Evolutionary conservation across 140 eudicot genomes (phyloP), one percentile per base, ranked within the genome.

Genomic region (Eryngium alpinum): DNA sequence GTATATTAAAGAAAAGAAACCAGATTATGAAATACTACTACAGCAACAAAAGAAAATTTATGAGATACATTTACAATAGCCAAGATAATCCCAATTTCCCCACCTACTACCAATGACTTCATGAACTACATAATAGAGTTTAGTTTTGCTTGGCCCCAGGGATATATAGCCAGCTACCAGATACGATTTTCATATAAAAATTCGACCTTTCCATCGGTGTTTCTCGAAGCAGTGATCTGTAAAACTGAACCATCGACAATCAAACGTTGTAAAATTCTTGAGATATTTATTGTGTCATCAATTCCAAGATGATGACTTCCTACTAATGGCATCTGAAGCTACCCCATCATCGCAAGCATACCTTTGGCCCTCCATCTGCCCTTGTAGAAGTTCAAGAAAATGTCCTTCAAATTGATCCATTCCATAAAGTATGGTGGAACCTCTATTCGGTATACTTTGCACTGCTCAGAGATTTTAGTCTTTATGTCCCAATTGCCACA

Each of bases 401-500:
- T 57, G 79, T 92, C 99, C 86, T 95, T 95, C 88, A 94, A 84
- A 88, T 94, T 94, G 83, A 94, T 94, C 99, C 99, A 94, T 70
- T 94, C 97, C 99, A 87, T 89, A 81, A 94, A 91, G 79, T 94
- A 94, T 25, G 89, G 81, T 32, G 99, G 99, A 72, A 91, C 87
- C 85, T 85, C 81, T 92, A 91, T 89, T 78, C 88, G 80, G 53
- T 91, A 72, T 50, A 89, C 93, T 77, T 81, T 72, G 81, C 97
- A 92, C 66, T 95, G 99, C 79, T 92, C 87, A 63, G 97, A 97
- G 34, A 95, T 84, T 90, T 94, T 92, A 25, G 99, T 92, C 81
- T 92, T 95, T 88, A 95, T 81, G 83, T 92, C 99, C 99, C 99
- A 95, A 77, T 95, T 95, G 81, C 99, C 99, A 72, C 99, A 92